phyloP scores from a whole-genome alignment of 1,139 yeast genomes.

The Eremothecium coryli region DNA sequence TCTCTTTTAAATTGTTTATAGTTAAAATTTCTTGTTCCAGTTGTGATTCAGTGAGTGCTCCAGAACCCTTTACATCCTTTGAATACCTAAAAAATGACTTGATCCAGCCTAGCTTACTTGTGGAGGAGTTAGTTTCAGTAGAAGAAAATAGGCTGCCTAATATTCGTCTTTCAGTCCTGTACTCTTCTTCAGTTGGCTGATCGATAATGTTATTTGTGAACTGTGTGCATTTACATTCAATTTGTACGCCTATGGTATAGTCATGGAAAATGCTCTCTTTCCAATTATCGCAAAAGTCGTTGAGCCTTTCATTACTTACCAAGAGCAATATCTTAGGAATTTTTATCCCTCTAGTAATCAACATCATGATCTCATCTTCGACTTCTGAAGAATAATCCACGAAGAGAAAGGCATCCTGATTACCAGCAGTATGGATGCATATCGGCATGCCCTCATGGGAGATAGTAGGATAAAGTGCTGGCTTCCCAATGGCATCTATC shows the following conservation, averaged over 20 bases:
- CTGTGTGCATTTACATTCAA: background rate
- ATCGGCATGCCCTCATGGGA: constrained; percentile 6
- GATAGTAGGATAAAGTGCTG: constrained; percentile 2
- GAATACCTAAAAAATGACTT: constrained; percentile 2
- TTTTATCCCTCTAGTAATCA: constrained; percentile 1
- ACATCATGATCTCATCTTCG: constrained; percentile 2
- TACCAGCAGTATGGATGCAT: constrained; percentile 7
- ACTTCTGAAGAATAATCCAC: background rate
- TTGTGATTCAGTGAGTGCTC: background rate
- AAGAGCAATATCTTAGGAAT: constrained; percentile 3
- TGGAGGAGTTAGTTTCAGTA: background rate
- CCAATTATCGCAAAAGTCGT: constrained; percentile 1
- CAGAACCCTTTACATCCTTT: constrained; percentile 1
- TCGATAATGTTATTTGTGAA: background rate
- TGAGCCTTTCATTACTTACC: background rate
- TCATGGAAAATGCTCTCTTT: background rate
- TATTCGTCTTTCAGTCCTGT: background rate
- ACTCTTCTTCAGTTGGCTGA: background rate
- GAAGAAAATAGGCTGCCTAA: constrained; percentile 1
- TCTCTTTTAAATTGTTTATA: background rate
- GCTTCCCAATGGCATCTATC: constrained; percentile 1
- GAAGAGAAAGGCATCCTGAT: constrained; percentile 1
- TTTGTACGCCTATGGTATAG: constrained; percentile 1
- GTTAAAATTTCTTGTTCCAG: background rate
- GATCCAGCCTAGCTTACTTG: constrained; percentile 3